Base-by-base conservation (phyloP, 768 basidiomycete genomes). In the Xerocomus spinulosus region DNA sequence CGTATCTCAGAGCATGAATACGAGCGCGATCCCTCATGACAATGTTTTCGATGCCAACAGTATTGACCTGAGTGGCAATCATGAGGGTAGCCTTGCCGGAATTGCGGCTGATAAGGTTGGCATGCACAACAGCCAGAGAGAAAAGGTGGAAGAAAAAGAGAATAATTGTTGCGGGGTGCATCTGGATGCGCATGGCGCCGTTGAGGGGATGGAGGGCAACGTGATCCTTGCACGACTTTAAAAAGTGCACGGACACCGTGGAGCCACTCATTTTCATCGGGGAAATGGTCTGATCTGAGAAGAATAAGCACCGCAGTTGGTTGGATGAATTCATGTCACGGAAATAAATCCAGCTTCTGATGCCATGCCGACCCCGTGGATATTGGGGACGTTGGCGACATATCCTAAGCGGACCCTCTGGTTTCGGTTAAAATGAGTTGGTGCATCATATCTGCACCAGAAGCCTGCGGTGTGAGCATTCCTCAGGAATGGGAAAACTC, bases 1-100 rank as follows among this genome's bases (percentile, higher is more conserved):
- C 49, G 25, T 52, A 41, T 25, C 20, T 43, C 47, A 64, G 32
- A 9, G 38, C 33, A 10, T 50, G 51, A 5, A 34, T 49, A 10
- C 64, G 59, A 44, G 63, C 56, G 21, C 50, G 52, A 44, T 64
- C 63, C 25, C 46, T 51, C 23, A 48, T 59, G 21, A 52, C 55
- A 26, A 65, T 13, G 28, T 46, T 57, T 39, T 32, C 30, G 8
- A 35, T 20, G 8, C 52, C 62, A 14, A 17, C 35, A 0, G 44
- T 39, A 15, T 50, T 55, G 21, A 62, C 26, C 4, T 42, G 55
- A 13, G 58, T 41, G 3, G 48, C 33, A 17, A 66, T 42, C 6
- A 25, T n/a, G 32, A 62, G 53, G n/a, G 48, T 48, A 18, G 35
- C 13, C 38, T 53, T 62, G 23, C 51, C 44, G 9, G 51, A 34